Base-by-base conservation (phyloP, 768 basidiomycete genomes). In the Mrakia frigida region DNA sequence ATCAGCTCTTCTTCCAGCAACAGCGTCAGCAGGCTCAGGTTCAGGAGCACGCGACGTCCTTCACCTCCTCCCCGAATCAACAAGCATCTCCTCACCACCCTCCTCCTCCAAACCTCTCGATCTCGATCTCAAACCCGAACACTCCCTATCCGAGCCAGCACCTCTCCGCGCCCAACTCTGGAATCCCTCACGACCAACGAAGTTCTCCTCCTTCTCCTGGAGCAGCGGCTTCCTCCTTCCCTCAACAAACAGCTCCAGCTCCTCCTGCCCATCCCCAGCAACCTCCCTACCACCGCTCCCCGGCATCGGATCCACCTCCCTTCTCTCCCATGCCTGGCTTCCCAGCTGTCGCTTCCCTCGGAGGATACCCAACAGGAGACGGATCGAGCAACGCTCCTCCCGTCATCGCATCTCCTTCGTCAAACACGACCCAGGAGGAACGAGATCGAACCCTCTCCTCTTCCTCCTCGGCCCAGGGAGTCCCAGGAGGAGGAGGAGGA, bases 241-340 rank as follows among this genome's bases (percentile, higher is more conserved):
- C 61, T 21, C 31, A 13, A 1, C 21, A 33, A 18, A 31, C 65
- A 68, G 65, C 35, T 39, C 33, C 25, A 18, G 39, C 37, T 35
- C 33, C 63, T 33, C 31, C 63, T 18, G 21, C 35, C 35, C 37
- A 35, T 41, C 37, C 23, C 14, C 35, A 68, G 7, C 35, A 18
- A n/a, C 35, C 65, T 21, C 65, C 25, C 56, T 56, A 56, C 56
- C 23, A 56, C 56, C 56, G 65, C 65, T 37, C 37, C 16, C 65
- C 65, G 6, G 35, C 35, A 1, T 68, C 65, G 10, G 65, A 68
- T 23, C 65, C 65, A 39, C 37, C 33, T 46, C 41, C 73, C 6
- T 65, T 74, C 43, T n/a, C 63, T 21, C 73, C 73, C 10, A 74
- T 67, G 73, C 73, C 73, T 16, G 73, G 61, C 43, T 74, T 74